Evolutionary conservation across 2,329 filamentous ascomycete genomes (phyloP).

Genomic region (Neurospora sp.): DNA sequence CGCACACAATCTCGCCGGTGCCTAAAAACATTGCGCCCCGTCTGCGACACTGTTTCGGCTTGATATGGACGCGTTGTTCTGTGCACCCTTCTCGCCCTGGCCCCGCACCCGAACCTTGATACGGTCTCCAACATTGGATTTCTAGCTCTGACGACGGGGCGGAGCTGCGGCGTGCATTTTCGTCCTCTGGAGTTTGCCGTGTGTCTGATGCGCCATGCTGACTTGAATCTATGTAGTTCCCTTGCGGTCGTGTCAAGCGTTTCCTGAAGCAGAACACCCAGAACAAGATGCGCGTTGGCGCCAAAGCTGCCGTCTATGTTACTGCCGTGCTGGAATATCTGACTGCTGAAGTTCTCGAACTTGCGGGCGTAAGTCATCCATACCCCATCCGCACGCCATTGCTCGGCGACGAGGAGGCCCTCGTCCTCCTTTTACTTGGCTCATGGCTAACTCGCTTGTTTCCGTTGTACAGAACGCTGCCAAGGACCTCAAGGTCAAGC

Average conservation of each 20-base stretch:
- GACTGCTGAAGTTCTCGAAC: constrained; percentile 93
- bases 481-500: constrained; percentile 99
- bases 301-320: constrained; percentile 96
- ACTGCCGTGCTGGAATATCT: constrained; percentile 97
- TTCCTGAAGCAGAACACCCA: constrained; percentile 99
- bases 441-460: constrained; percentile 10
- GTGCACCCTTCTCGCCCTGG: background rate
- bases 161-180: background rate
- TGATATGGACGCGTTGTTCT: background rate
- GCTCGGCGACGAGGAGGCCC: background rate
- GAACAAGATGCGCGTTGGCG: constrained; percentile 99
- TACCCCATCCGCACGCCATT: constrained; percentile 2
- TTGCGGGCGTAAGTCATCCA: constrained; percentile 64
- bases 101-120: background rate
- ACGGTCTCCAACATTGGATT: background rate
- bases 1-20: background rate
- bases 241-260: constrained; percentile 99
- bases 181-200: background rate
- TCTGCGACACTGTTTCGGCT: background rate
- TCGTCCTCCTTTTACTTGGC: constrained; percentile 1
- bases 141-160: background rate
- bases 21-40: background rate
- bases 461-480: constrained; percentile 62
- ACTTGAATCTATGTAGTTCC: constrained; percentile 55
- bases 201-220: background rate